phyloP scores from a whole-genome alignment of 2,329 filamentous ascomycete species.

The Colletotrichum ledebouriae region DNA sequence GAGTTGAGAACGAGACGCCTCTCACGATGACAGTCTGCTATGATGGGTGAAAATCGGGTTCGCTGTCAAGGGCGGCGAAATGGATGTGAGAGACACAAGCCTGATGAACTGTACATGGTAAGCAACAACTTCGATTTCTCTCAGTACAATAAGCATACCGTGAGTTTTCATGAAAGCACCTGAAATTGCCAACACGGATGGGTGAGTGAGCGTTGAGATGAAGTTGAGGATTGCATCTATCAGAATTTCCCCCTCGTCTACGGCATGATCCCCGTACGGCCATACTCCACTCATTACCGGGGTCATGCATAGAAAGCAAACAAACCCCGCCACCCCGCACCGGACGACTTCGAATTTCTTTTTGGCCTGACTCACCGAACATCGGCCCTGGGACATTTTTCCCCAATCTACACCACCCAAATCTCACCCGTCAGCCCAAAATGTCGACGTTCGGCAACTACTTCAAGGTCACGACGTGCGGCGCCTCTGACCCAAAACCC shows the following conservation, averaged over 20 bases:
- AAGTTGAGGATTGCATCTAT: slow-evolving; percentile 38
- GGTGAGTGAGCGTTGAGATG: slow-evolving; percentile 22
- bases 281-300: slow-evolving; percentile 21
- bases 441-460: slow-evolving; percentile 92
- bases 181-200: slow-evolving; percentile 10
- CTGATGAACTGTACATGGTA: too few relatives aligned
- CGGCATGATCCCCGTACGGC: slow-evolving; percentile 15
- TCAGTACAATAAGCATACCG: not conserved
- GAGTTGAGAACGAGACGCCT: not conserved
- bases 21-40: slow-evolving; percentile 20
- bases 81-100: too few relatives aligned
- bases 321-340: slow-evolving; percentile 40
- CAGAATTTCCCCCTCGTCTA: slow-evolving; percentile 14
- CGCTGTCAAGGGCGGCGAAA: too few relatives aligned
- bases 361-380: slow-evolving; percentile 30
- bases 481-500: slow-evolving; percentile 43
- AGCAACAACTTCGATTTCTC: too few relatives aligned
- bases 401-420: slow-evolving; percentile 12
- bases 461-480: slow-evolving; percentile 87
- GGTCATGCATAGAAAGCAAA: slow-evolving; percentile 29
- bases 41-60: not conserved
- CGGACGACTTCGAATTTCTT: slow-evolving; percentile 17
- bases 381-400: slow-evolving; percentile 30
- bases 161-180: not conserved
- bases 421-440: slow-evolving; percentile 46